Evolutionary conservation across 768 basidiomycete species (phyloP).

Genomic region (Naganishia onofrii): DNA sequence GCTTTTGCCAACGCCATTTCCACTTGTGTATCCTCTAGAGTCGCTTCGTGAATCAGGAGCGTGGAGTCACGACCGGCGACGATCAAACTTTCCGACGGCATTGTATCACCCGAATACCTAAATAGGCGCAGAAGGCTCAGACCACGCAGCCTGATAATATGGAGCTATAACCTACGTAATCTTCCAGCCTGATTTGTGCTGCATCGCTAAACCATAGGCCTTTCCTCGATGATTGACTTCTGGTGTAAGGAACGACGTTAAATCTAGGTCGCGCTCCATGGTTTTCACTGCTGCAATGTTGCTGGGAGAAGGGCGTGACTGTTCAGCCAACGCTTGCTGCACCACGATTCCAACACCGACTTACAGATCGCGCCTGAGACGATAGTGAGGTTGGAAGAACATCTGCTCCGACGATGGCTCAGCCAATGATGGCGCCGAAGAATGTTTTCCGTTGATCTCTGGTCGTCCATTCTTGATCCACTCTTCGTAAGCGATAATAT

Average conservation of each 20-base stretch:
- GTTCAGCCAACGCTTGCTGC: background rate
- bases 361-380: constrained; percentile 10
- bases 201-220: constrained; percentile 70
- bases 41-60: constrained; percentile 89
- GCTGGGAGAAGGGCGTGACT: background rate
- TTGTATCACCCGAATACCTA: constrained; percentile 90
- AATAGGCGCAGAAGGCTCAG: background rate
- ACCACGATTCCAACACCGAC: background rate
- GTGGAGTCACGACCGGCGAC: constrained; percentile 67
- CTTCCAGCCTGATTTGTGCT: constrained; percentile 71
- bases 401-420: constrained; percentile 11
- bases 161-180: constrained; percentile 59
- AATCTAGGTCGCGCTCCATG: constrained; percentile 53
- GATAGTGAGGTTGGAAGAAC: constrained; percentile 32
- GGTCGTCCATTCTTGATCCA: constrained; percentile 16
- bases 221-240: constrained; percentile 70
- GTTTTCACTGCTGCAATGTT: constrained; percentile 4
- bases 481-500: constrained; percentile 25
- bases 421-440: background rate
- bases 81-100: constrained; percentile 68
- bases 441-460: constrained; percentile 7
- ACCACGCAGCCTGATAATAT: background rate
- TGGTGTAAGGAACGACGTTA: constrained; percentile 65
- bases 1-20: constrained; percentile 71
- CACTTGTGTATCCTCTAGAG: constrained; percentile 78